Evolutionary conservation across 805 yeast genomes (phyloP).

Genomic region (Candida odintsovae): DNA sequence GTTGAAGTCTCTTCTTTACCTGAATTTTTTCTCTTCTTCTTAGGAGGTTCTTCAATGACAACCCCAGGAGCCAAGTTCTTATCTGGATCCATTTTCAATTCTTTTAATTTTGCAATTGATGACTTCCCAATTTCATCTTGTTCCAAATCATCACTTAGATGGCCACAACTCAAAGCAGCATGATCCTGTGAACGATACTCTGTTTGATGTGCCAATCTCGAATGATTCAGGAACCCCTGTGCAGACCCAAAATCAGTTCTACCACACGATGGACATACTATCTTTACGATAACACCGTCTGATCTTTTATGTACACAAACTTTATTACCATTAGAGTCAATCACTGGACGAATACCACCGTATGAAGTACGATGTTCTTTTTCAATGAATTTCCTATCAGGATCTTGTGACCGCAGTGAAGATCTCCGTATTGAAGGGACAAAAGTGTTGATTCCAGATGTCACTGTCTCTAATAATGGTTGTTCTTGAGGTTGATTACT

Average conservation of each 20-base stretch:
- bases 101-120: conserved; percentile 29
- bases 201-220: conserved; percentile 66
- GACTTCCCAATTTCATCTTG: conserved; percentile 51
- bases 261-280: conserved; percentile 63
- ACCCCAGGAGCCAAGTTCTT: conserved; percentile 29
- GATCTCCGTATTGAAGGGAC: conserved; percentile 3
- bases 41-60: conserved; percentile 12
- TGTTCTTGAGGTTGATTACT: neutral
- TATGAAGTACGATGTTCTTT: conserved; percentile 29
- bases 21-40: conserved; percentile 8
- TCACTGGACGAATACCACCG: conserved; percentile 44
- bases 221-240: conserved; percentile 76
- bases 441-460: conserved; percentile 3
- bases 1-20: neutral
- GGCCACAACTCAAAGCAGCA: conserved; percentile 67
- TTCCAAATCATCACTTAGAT: conserved; percentile 44
- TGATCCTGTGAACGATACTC: conserved; percentile 68
- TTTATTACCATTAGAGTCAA: conserved; percentile 31
- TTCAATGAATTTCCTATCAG: neutral
- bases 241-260: conserved; percentile 70
- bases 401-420: neutral
- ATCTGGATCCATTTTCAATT: conserved; percentile 35
- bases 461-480: neutral
- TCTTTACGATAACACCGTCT: conserved; percentile 64
- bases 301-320: conserved; percentile 57